These are phyloP conservation scores for Trypanosomatidae sp. DNA, from an alignment of 208 protist species.

Conservation along the genomic window DNA sequence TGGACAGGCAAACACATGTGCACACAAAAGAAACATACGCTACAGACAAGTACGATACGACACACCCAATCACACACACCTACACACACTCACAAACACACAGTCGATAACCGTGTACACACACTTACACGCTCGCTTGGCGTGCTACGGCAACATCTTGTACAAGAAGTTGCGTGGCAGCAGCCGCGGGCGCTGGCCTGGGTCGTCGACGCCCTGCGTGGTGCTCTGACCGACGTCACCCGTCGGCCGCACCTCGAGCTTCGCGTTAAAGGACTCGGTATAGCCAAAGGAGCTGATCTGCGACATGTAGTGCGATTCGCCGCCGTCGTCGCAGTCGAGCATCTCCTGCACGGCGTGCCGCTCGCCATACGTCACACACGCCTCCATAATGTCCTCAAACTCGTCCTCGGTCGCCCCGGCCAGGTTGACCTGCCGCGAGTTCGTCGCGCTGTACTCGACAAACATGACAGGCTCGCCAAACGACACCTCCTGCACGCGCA, in stretches of 20 bases:
- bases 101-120: not conserved
- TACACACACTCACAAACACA: slow-evolving; percentile 1
- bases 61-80: not conserved
- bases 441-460: slow-evolving; percentile 77
- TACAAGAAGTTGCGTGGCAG: slow-evolving; percentile 56
- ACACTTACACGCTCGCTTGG: not conserved
- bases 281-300: slow-evolving; percentile 84
- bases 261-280: slow-evolving; percentile 75
- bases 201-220: slow-evolving; percentile 79
- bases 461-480: slow-evolving; percentile 88
- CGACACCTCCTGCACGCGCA: slow-evolving; percentile 83
- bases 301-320: slow-evolving; percentile 77
- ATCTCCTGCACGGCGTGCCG: slow-evolving; percentile 80
- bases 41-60: too few species aligned
- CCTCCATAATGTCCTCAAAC: slow-evolving; percentile 86
- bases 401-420: slow-evolving; percentile 80
- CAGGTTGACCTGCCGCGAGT: slow-evolving; percentile 82
- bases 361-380: slow-evolving; percentile 81
- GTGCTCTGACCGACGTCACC: slow-evolving; percentile 77
- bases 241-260: slow-evolving; percentile 67
- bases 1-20: too few species aligned
- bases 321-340: slow-evolving; percentile 73
- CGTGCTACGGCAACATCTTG: not conserved
- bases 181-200: slow-evolving; percentile 74
- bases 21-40: too few species aligned